Evolutionary conservation across 352 stramenopile genomes (phyloP).

Genomic region (Phytophthora capsici): DNA sequence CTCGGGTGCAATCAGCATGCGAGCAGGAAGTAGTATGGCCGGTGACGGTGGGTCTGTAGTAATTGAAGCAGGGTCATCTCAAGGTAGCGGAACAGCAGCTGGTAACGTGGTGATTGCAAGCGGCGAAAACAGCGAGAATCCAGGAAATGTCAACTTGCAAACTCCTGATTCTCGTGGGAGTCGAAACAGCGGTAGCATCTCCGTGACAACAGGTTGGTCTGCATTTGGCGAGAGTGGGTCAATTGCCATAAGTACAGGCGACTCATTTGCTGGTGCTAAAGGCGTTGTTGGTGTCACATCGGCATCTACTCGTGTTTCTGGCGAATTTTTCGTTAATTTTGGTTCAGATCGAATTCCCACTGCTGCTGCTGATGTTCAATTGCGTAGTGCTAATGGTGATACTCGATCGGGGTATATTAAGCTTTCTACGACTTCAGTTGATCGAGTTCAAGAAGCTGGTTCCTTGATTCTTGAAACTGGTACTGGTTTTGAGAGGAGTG

Average conservation of each 20-base stretch:
- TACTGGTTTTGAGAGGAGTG: slow-evolving; percentile 28
- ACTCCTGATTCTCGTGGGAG: slow-evolving; percentile 36
- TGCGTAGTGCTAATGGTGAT: slow-evolving; percentile 24
- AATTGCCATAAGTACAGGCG: slow-evolving; percentile 34
- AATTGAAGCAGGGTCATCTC: slow-evolving; percentile 48
- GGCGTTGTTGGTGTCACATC: slow-evolving; percentile 30
- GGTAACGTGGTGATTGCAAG: slow-evolving; percentile 43
- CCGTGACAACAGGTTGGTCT: slow-evolving; percentile 37
- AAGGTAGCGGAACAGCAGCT: slow-evolving; percentile 22
- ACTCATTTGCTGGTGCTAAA: slow-evolving; percentile 23
- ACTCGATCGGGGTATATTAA: slow-evolving; percentile 31
- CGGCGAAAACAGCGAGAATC: slow-evolving; percentile 28
- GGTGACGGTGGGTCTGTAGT: slow-evolving; percentile 45
- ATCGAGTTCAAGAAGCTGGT: slow-evolving; percentile 18
- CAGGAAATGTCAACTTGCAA: slow-evolving; percentile 29
- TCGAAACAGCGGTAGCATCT: slow-evolving; percentile 39
- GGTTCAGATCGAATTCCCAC: slow-evolving; percentile 9
- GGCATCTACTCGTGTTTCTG: slow-evolving; percentile 30
- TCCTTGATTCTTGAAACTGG: slow-evolving; percentile 29
- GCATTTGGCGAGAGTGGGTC: slow-evolving; percentile 37
- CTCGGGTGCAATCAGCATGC: slow-evolving; percentile 39
- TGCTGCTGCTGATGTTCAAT: slow-evolving; percentile 25
- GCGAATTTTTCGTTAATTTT: slow-evolving; percentile 34
- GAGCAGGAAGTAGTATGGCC: slow-evolving; percentile 34
- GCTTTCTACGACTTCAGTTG: slow-evolving; percentile 29